Percentiles rank a stretch among this genome's conserved stretches.
Evolutionary conservation across 1,139 yeast species (phyloP).

Genomic region (Candida mesenterica): DNA sequence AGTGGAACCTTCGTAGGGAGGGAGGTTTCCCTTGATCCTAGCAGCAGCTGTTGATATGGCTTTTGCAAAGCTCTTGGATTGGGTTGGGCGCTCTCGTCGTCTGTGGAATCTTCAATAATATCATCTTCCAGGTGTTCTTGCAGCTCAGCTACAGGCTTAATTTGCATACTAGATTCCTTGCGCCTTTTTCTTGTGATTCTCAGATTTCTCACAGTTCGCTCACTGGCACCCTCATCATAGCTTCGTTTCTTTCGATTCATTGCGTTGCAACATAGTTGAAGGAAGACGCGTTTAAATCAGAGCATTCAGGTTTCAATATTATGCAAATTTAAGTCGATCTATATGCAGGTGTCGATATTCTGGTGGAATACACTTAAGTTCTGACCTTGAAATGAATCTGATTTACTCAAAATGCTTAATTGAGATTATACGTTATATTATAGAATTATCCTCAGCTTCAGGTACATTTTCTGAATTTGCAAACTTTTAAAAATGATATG

Average conservation of each 20-base stretch:
- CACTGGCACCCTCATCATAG: background rate
- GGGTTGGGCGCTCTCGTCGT: conserved; percentile 6
- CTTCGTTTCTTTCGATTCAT: background rate
- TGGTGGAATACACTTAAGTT: no score
- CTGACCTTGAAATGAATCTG: no score
- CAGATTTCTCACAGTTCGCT: background rate
- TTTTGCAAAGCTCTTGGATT: background rate
- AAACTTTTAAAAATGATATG: no score
- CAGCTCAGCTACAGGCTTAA: background rate
- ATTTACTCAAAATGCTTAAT: no score
- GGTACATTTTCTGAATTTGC: no score
- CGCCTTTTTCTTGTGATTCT: background rate
- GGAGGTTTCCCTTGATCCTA: background rate
- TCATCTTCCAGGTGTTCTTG: conserved; percentile 6
- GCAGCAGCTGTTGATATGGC: background rate
- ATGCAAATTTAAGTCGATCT: no score
- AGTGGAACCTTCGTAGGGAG: background rate
- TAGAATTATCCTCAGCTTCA: no score
- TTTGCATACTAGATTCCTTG: background rate
- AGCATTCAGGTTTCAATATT: no score
- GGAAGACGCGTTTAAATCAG: no score
- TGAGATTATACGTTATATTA: no score
- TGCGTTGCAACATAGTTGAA: no score
- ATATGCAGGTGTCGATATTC: no score
- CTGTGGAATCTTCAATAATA: conserved; percentile 11